phyloP scores from a whole-genome alignment of 352 stramenopile genomes.

The Phytophthora meadii region DNA sequence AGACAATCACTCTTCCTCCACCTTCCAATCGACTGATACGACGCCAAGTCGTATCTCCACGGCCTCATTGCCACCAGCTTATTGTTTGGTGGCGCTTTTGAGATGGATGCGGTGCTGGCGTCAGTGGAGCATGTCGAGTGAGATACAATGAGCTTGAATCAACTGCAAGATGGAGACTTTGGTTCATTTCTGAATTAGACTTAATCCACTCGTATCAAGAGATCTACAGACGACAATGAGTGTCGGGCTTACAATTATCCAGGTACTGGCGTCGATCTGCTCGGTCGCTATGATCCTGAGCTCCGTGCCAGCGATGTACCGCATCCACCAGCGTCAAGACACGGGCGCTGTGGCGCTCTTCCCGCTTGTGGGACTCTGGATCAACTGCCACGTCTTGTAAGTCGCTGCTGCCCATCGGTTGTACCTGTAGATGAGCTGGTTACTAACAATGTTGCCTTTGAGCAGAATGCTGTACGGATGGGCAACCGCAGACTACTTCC shows the following conservation, averaged over 20 bases:
- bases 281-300: conserved; percentile 49
- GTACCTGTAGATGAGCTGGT: conserved; percentile 3
- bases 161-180: background rate
- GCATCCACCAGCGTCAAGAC: conserved; percentile 43
- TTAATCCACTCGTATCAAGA: conserved; percentile 2
- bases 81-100: conserved; percentile 4
- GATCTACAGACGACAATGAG: conserved; percentile 25
- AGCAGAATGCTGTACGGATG: conserved; percentile 45
- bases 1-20: conserved; percentile 24
- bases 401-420: background rate
- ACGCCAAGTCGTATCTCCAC: conserved; percentile 14
- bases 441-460: conserved; percentile 15
- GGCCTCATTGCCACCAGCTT: conserved; percentile 30
- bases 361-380: conserved; percentile 46
- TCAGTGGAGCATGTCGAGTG: conserved; percentile 13
- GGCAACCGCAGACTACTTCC: conserved; percentile 40
- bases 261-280: conserved; percentile 44
- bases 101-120: conserved; percentile 21
- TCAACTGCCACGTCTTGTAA: conserved; percentile 50
- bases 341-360: conserved; percentile 46
- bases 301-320: conserved; percentile 42
- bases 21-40: conserved; percentile 39
- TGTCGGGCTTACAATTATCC: conserved; percentile 36
- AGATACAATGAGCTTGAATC: conserved; percentile 1
- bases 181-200: conserved; percentile 35